Conservation (phyloP, 2,329 filamentous ascomycete genomes). For the Penicillium sp. region DNA sequence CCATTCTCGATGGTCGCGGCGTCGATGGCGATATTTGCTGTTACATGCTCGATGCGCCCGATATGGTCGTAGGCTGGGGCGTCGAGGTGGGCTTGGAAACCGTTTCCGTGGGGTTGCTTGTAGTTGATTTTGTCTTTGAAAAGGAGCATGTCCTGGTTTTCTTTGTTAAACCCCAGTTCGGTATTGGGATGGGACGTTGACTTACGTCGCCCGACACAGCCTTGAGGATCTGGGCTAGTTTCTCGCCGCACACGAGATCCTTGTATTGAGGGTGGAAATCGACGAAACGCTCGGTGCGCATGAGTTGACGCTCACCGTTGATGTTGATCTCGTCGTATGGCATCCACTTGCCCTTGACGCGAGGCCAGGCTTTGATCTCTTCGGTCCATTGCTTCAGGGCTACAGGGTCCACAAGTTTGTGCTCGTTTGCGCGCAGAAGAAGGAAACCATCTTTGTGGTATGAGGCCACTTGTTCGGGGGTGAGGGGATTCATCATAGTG, state of each 20-base stretch:
- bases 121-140: conserved; percentile 42
- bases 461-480: conserved; percentile 18
- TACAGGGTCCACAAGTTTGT: conserved; percentile 26
- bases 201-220: conserved; percentile 28
- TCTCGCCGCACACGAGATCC: conserved; percentile 26
- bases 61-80: conserved; percentile 38
- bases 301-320: conserved; percentile 31
- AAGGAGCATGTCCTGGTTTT: conserved; percentile 30
- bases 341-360: conserved; percentile 34
- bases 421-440: conserved; percentile 24
- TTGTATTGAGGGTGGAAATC: conserved; percentile 30
- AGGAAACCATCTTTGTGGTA: conserved; percentile 30
- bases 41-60: conserved; percentile 36
- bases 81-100: conserved; percentile 37
- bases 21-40: conserved; percentile 35
- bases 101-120: conserved; percentile 34
- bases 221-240: conserved; percentile 26
- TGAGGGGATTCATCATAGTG: conserved; percentile 14
- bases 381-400: conserved; percentile 26
- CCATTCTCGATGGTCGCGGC: conserved; percentile 32
- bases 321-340: conserved; percentile 35
- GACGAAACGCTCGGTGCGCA: conserved; percentile 36
- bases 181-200: neutral
- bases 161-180: neutral
- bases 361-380: conserved; percentile 28